phyloP scores from a whole-genome alignment of 2,329 filamentous ascomycete genomes.

The Boeremia exigua region DNA sequence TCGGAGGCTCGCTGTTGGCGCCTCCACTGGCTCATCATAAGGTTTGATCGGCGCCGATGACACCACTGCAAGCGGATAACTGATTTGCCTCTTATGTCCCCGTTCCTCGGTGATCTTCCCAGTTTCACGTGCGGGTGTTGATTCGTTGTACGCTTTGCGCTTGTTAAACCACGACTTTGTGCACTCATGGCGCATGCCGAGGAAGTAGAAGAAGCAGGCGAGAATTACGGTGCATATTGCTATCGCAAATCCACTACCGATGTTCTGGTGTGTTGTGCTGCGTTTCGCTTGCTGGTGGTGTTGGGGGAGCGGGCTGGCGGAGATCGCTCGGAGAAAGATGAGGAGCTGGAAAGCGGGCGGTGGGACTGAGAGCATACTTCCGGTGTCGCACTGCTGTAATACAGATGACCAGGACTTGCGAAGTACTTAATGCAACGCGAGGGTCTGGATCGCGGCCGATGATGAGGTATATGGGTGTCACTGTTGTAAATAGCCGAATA shows the following conservation, averaged over 20 bases:
- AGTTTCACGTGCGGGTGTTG: neutral
- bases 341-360: neutral
- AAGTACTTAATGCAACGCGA: conserved; percentile 8
- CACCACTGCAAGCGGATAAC: conserved; percentile 5
- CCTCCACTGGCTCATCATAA: conserved; percentile 3
- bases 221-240: conserved; percentile 16
- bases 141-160: neutral
- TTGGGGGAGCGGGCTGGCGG: conserved; percentile 2
- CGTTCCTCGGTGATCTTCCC: neutral
- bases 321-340: neutral
- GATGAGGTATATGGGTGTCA: neutral
- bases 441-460: neutral
- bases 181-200: conserved; percentile 18
- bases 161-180: conserved; percentile 11
- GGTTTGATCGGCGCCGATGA: conserved; percentile 15
- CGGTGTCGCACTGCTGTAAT: neutral
- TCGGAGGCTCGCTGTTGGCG: conserved; percentile 1
- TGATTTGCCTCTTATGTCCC: neutral
- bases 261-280: conserved; percentile 1
- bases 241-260: conserved; percentile 18
- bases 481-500: neutral
- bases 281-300: conserved; percentile 2
- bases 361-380: neutral
- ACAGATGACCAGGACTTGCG: neutral
- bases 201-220: conserved; percentile 18